These are phyloP conservation scores for Scedosporium dehoogii DNA, from an alignment of 2,329 filamentous ascomycete genomes.

Conservation along the genomic window DNA sequence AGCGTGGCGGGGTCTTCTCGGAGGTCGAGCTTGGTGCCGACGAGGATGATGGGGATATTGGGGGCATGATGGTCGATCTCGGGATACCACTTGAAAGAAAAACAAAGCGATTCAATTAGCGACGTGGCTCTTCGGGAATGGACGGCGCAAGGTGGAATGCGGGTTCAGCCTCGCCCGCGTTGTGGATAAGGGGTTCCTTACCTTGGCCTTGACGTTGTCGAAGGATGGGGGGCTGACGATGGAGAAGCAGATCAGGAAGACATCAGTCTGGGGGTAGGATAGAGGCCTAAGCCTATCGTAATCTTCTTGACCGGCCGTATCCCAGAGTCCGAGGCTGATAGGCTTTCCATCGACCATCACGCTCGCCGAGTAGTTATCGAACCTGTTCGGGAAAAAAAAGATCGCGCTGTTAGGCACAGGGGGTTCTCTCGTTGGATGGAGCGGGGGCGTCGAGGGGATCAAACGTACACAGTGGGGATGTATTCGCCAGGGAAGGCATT, in stretches of 20 bases:
- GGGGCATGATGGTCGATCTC: constrained; percentile 97
- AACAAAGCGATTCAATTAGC: neutral
- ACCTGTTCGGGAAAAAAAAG: constrained; percentile 41
- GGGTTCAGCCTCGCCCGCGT: too few relatives aligned
- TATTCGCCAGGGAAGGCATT: constrained; percentile 99
- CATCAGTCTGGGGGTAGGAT: constrained; percentile 96
- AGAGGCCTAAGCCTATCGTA: constrained; percentile 91
- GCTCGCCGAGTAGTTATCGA: constrained; percentile 98
- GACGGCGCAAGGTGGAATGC: too few relatives aligned
- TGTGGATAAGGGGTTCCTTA: constrained; percentile 28
- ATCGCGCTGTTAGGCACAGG: constrained; percentile 2
- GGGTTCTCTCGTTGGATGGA: neutral
- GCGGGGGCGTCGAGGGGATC: neutral
- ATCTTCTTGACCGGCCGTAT: constrained; percentile 98
- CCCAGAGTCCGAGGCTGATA: constrained; percentile 93
- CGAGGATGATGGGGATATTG: constrained; percentile 89
- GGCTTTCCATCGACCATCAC: constrained; percentile 99
- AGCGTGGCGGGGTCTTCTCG: constrained; percentile 78
- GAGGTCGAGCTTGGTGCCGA: constrained; percentile 93
- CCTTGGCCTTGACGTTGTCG: constrained; percentile 98
- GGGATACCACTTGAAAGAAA: constrained; percentile 70
- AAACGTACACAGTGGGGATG: constrained; percentile 86
- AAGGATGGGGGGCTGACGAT: constrained; percentile 97
- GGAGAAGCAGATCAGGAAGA: constrained; percentile 97
- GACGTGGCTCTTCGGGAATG: neutral